Evolutionary conservation across 352 stramenopile species (phyloP), one percentile per base, ranked within the genome.

Genomic region (Pilasporangium apinafurcum): DNA sequence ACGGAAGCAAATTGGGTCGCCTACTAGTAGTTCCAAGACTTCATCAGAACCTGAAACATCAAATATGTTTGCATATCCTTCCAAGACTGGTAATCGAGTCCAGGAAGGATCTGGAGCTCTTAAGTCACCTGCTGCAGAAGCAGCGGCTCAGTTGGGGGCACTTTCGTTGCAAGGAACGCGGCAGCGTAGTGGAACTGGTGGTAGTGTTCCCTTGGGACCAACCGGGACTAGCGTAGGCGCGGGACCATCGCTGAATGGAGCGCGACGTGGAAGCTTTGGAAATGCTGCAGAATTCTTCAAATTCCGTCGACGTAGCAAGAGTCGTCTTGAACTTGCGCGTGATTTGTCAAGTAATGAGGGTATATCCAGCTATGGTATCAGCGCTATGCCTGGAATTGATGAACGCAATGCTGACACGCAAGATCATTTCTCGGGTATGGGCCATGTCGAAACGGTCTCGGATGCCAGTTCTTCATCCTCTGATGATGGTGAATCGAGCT

Each of bases 201-300:
- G 51, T 14, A 39, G 48, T 9, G 36, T 39, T 13, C 55, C 57
- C 36, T 44, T 57, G 14, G 51, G 57, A 21, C 40, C 59, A 9
- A 13, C 47, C 53, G 12, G 33, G 41, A 12, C n/a, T 45, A 10
- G 51, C 32, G 6, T 38, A 48, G 10, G 50, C 68, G 1, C 22
- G 64, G 10, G 60, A 67, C 70, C 56, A 14, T 66, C 73, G 0
- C 50, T 66, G 5, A 61, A 42, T 13, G 59, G 64, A 8, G 59
- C 61, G 37, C 62, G 78, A 30, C 77, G 80, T 36, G 75, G 77
- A 31, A 90, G 77, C 35, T 92, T 92, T 53, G 80, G 80, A 1
- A 92, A 92, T 51, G 80, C 80, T 17, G 80, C 80, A 12, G 77
- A 92, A 44, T 88, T 92, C 20, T 92, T 88, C 56, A 89, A 89